phyloP scores from a whole-genome alignment of 108 stramenopile genomes.

The Cyclotella sp. region DNA sequence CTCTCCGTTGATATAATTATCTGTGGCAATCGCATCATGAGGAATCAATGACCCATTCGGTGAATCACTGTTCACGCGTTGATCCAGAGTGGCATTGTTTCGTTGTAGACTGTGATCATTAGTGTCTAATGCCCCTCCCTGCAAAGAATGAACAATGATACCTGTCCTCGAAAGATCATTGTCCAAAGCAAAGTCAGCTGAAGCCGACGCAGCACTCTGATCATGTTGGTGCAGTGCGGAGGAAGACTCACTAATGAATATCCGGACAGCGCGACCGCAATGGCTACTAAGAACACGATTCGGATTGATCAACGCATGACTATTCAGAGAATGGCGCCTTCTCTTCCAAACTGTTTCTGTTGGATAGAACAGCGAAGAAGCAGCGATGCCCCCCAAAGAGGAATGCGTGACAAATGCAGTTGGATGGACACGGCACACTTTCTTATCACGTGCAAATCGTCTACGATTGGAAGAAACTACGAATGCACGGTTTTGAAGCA shows the following conservation, averaged over 20 bases:
- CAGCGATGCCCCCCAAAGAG: not conserved
- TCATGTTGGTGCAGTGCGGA: not conserved
- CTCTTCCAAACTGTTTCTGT: not conserved
- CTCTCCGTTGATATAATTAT: not conserved
- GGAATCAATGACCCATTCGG: not conserved
- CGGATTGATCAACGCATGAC: not conserved
- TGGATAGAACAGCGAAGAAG: not conserved
- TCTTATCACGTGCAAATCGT: too few relatives aligned
- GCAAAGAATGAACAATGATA: not conserved
- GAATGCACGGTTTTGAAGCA: too few relatives aligned
- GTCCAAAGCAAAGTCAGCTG: not conserved
- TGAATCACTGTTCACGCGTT: not conserved
- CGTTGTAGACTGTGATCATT: not conserved
- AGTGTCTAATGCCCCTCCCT: not conserved
- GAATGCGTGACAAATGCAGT: not conserved
- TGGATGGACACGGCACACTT: too few relatives aligned
- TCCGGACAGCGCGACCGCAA: not conserved
- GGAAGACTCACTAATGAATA: not conserved
- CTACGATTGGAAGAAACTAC: too few relatives aligned
- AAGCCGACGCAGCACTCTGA: not conserved
- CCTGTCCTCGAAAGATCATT: slow-evolving; percentile 3
- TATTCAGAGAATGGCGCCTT: not conserved
- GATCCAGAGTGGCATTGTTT: not conserved
- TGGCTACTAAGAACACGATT: not conserved
- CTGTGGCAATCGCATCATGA: not conserved